Evolutionary conservation across 2,329 filamentous ascomycete species (phyloP).

Genomic region (Apiospora sp.): DNA sequence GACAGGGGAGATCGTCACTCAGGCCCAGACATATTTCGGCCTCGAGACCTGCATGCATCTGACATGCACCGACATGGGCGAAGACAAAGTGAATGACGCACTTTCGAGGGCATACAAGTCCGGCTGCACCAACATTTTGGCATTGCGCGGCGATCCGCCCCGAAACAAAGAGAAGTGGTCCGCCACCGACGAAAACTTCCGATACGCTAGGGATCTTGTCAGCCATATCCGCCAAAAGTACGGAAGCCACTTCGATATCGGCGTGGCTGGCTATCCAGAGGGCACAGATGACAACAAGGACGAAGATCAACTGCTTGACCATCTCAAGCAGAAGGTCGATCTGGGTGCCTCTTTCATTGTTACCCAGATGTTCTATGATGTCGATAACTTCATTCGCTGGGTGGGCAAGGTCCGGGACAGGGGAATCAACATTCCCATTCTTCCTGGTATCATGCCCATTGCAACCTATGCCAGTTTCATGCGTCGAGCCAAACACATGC

Average conservation of each 20-base stretch:
- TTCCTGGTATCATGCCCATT: constrained; percentile 94
- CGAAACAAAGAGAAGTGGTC: constrained; percentile 95
- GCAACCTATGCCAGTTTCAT: constrained; percentile 94
- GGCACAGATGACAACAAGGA: constrained; percentile 93
- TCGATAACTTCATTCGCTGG: constrained; percentile 93
- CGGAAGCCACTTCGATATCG: constrained; percentile 94
- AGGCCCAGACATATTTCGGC: constrained; percentile 93
- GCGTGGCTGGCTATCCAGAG: constrained; percentile 95
- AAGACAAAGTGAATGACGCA: constrained; percentile 88
- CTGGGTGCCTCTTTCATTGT: constrained; percentile 93
- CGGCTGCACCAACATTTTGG: constrained; percentile 96
- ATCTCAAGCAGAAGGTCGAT: constrained; percentile 97
- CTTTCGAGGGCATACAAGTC: constrained; percentile 89
- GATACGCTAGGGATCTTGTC: constrained; percentile 89
- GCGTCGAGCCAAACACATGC: constrained; percentile 89
- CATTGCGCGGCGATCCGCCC: constrained; percentile 90
- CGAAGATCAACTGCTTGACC: constrained; percentile 83
- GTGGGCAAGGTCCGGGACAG: constrained; percentile 83
- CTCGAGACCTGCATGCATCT: constrained; percentile 99
- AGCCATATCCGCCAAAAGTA: constrained; percentile 79
- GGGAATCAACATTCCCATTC: constrained; percentile 84
- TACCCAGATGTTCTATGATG: constrained; percentile 99
- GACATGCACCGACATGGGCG: constrained; percentile 98
- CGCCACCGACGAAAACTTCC: constrained; percentile 84
- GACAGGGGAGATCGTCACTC: constrained; percentile 96